phyloP scores from a whole-genome alignment of 208 protist genomes.

The Acanthamoeba lenticulata region DNA sequence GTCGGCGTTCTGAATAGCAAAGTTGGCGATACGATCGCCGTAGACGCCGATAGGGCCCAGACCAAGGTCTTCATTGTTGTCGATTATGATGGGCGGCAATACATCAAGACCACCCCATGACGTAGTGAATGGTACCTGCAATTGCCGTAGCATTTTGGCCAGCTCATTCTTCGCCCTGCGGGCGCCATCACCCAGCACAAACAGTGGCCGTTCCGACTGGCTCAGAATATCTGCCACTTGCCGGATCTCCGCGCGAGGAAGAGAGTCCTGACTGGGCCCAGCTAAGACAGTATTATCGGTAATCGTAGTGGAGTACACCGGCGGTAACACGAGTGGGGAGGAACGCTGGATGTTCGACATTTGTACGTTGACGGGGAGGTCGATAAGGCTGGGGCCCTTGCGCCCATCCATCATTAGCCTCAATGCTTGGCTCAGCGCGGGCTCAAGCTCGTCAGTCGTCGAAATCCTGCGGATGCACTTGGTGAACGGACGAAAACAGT shows the following conservation, averaged over 20 bases:
- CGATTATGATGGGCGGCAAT: not conserved
- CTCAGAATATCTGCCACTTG: not conserved
- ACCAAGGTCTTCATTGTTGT: not conserved
- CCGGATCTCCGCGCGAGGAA: not conserved
- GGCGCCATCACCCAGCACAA: not conserved
- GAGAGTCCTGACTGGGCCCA: not conserved
- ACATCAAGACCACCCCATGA: not conserved
- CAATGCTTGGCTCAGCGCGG: not conserved
- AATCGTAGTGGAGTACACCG: too few relatives aligned
- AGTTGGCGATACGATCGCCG: not conserved
- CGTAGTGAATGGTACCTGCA: not conserved
- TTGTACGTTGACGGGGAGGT: not conserved
- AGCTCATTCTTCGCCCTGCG: not conserved
- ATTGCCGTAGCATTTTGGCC: not conserved
- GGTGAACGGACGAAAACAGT: not conserved
- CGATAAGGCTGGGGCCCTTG: not conserved
- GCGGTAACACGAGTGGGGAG: not conserved
- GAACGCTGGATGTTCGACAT: not conserved
- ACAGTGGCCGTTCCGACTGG: not conserved
- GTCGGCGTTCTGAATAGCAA: not conserved
- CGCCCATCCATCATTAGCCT: not conserved
- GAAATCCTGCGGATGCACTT: not conserved
- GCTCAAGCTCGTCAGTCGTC: not conserved
- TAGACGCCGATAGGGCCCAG: not conserved
- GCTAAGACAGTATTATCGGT: not conserved